Conservation (phyloP, 208 protist genomes). For the Angomonas desouzai region DNA sequence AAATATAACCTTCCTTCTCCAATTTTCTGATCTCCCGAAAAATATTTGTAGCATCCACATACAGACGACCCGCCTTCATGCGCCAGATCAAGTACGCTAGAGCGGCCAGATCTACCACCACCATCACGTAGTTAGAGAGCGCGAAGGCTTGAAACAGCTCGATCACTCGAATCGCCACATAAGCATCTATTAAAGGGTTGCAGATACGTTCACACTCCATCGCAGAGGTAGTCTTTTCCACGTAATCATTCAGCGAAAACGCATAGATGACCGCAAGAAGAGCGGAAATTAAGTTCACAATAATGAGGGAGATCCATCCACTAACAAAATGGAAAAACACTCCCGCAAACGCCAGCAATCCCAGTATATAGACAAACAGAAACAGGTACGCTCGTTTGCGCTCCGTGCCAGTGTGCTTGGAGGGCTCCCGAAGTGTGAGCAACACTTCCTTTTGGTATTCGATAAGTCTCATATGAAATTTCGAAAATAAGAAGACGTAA, state of each 20-base stretch:
- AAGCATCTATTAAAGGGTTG: slow-evolving; percentile 74
- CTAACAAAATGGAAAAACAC: slow-evolving; percentile 75
- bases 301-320: slow-evolving; percentile 56
- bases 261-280: slow-evolving; percentile 72
- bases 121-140: slow-evolving; percentile 40
- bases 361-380: slow-evolving; percentile 66
- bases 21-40: slow-evolving; percentile 63
- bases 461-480: slow-evolving; percentile 62
- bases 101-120: slow-evolving; percentile 26
- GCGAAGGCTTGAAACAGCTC: slow-evolving; percentile 59
- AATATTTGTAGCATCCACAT: slow-evolving; percentile 77
- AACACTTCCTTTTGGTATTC: slow-evolving; percentile 71
- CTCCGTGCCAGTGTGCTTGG: slow-evolving; percentile 68
- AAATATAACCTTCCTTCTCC: slow-evolving; percentile 61
- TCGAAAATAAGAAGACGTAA: slow-evolving; percentile 16
- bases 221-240: slow-evolving; percentile 63
- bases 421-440: slow-evolving; percentile 50
- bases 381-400: slow-evolving; percentile 81
- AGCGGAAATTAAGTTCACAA: slow-evolving; percentile 62
- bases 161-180: slow-evolving; percentile 55
- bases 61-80: slow-evolving; percentile 40
- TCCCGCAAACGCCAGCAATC: slow-evolving; percentile 38
- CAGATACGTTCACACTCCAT: slow-evolving; percentile 78
- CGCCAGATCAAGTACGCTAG: slow-evolving; percentile 48
- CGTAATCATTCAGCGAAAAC: slow-evolving; percentile 79